These are phyloP conservation scores for Amaranthus cruentus DNA, from an alignment of 148 eudicot genomes.

Conservation along the genomic window DNA sequence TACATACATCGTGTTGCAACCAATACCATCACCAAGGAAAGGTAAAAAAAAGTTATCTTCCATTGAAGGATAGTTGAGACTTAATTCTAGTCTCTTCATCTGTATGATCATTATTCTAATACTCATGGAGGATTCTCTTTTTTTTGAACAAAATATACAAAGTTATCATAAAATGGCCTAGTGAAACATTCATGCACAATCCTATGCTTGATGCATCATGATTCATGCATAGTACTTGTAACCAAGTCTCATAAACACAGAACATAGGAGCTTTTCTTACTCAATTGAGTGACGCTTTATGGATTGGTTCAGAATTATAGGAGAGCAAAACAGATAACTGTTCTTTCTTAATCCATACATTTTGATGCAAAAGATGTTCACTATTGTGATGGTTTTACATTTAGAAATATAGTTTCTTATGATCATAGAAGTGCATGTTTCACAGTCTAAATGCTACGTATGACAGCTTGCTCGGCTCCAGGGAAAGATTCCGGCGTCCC, in stretches of 20 bases:
- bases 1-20: no score
- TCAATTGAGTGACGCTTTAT: background rate
- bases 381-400: background rate
- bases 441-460: slow-evolving; percentile 57
- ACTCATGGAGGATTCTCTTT: no score
- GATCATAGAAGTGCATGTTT: slow-evolving; percentile 5
- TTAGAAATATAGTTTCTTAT: slow-evolving; percentile 1
- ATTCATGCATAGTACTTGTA: no score
- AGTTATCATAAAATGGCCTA: background rate
- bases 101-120: no score
- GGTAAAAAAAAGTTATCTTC: no score
- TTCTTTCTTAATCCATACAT: background rate
- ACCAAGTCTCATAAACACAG: no score
- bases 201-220: background rate
- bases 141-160: background rate
- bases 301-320: background rate
- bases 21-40: no score
- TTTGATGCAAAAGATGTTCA: background rate
- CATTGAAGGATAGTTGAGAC: no score
- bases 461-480: slow-evolving; percentile 57
- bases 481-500: slow-evolving; percentile 43
- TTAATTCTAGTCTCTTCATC: no score
- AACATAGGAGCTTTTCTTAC: background rate
- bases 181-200: background rate
- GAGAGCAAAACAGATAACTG: background rate